Evolutionary conservation across 139 green algal species (phyloP), one percentile per base, ranked within the genome.

Genomic region (Spirogloea muscicola): DNA sequence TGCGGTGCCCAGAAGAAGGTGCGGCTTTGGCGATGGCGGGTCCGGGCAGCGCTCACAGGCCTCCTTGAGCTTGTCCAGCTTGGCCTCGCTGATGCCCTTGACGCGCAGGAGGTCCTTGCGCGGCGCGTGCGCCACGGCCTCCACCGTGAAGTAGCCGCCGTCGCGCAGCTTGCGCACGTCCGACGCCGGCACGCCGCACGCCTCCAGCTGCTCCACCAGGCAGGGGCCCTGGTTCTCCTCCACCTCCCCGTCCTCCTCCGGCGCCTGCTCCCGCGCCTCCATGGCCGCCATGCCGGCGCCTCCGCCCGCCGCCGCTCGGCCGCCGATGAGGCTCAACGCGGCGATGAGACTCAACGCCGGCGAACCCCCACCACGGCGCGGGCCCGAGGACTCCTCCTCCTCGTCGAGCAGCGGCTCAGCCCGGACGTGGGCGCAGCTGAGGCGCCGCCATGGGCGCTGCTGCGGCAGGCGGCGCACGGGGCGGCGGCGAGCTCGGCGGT

Each of bases 81-180:
- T 99, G 9, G 86, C 86, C 60, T 99, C 94, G 74, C 91, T 97
- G 33, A 99, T 75, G 41, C 95, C 95, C 65, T 98, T 98, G 81
- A 99, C 93, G 9, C 80, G 73, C 1, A 74, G 55, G 2, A 99
- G 85, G 60, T 96, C 88, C 31, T 88, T 90, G 76, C 89, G 94
- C 21, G 88, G 76, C 13, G 89, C 83, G 74, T 91, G 86, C 2
- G 92, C 90, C 3, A 98, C 65, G n/a, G 82, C 73, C 49, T 96
- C 91, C 3, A 95, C 83, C 1, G 89, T 94, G 77, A 92, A 79
- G 1, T 91, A 64, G 46, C 91, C 91, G 38, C 82, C 91, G 3
- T 96, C 94, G 9, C 86, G 87, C 2, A 98, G 86, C 81, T 98
- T 98, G 80, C 97, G 95, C 57, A 99, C 91, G 77, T 99, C 94